Conservation (phyloP, 73 alveolate genomes). For the Tetrahymena elliotti region DNA sequence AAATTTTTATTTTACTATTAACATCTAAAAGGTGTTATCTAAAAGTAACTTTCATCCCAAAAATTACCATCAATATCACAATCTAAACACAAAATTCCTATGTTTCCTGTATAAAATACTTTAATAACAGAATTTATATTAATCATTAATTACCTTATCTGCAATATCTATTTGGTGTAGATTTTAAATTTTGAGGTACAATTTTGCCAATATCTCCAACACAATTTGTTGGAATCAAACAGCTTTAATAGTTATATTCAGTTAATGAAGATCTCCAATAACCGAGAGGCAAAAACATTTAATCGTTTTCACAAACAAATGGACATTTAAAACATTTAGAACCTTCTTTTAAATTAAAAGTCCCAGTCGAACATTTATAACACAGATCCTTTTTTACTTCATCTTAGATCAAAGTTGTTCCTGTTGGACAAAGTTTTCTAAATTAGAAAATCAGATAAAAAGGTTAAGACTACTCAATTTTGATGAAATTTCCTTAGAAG, state of each 20-base stretch:
- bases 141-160: not conserved
- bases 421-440: not conserved
- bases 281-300: not conserved
- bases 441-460: not conserved
- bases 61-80: not conserved
- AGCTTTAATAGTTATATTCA: too few species aligned
- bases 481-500: not conserved
- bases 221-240: not conserved
- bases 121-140: too few species aligned
- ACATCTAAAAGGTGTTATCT: not conserved
- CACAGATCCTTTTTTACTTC: not conserved
- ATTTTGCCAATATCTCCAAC: not conserved
- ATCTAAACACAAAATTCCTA: not conserved
- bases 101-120: not conserved
- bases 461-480: not conserved
- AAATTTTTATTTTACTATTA: too few species aligned
- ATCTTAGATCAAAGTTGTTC: not conserved
- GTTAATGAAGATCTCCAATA: not conserved
- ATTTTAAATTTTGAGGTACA: not conserved
- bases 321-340: not conserved
- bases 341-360: not conserved
- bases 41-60: not conserved
- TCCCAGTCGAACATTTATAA: not conserved
- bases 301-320: not conserved
- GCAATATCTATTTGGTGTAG: not conserved